A percentile compares a stretch with the other conserved stretches of the same genome.
phyloP scores from a whole-genome alignment of 1,284 basidiomycete species.

The Kalmanozyma brasiliensis region DNA sequence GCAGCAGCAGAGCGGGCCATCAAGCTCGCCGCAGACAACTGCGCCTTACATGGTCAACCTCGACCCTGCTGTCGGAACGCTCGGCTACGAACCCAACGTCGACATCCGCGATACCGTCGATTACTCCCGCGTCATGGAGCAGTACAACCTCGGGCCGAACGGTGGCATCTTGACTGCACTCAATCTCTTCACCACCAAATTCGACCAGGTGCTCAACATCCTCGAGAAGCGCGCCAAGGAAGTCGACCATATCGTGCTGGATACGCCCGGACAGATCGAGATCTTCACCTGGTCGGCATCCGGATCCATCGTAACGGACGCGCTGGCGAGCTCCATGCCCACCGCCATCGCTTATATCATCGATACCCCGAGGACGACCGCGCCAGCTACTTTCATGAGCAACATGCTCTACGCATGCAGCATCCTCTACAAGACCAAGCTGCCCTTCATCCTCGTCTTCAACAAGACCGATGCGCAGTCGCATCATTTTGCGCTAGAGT shows the following conservation, averaged over 20 bases:
- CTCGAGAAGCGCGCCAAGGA: constrained; percentile 88
- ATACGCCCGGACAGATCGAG: constrained; percentile 99
- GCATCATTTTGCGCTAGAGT: constrained; percentile 91
- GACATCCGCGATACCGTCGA: constrained; percentile 98
- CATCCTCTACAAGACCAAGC: constrained; percentile 96
- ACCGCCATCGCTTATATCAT: constrained; percentile 96
- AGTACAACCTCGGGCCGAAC: constrained; percentile 99
- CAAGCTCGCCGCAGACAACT: constrained; percentile 69
- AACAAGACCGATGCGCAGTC: constrained; percentile 95
- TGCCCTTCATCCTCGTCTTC: constrained; percentile 97
- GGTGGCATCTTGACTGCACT: constrained; percentile 96
- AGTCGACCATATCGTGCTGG: constrained; percentile 89
- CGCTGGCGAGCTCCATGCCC: constrained; percentile 91
- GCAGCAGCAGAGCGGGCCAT: background rate
- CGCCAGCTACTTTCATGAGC: constrained; percentile 98
- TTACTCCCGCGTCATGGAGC: constrained; percentile 99
- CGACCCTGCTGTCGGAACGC: constrained; percentile 90
- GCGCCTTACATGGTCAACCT: constrained; percentile 93
- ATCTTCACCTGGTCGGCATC: constrained; percentile 99
- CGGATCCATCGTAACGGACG: constrained; percentile 97
- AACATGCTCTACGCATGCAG: constrained; percentile 99
- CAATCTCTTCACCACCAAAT: constrained; percentile 98
- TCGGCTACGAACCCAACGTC: constrained; percentile 94
- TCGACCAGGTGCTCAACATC: constrained; percentile 93
- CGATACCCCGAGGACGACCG: constrained; percentile 92